Evolutionary conservation across 495 filamentous ascomycete genomes (phyloP), one percentile per base, ranked within the genome.

Genomic region (Rostrohypoxylon terebratum): DNA sequence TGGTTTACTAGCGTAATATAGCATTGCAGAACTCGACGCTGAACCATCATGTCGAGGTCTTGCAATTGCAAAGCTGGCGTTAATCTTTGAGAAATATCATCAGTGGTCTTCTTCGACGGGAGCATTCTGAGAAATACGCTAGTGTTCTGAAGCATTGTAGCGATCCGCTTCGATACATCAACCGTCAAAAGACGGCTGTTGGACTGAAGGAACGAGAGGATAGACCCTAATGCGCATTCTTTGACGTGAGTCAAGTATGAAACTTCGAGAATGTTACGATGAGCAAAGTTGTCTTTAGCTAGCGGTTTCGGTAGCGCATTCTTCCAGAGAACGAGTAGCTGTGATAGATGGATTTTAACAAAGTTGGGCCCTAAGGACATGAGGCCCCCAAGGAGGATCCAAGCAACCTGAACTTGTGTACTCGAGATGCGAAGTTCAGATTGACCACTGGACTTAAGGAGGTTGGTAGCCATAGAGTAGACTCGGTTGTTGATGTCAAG

Each of bases 301-400:
- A 98, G 77, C n/a, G 96, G 95, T 74, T 94, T 97, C 4, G 96
- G 96, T 36, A 99, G 82, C 2, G 96, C 94, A 81, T 97, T 98
- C 78, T 97, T 97, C 96, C 96, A 99, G 11, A 99, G 85, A n/a
- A 98, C 81, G 59, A 98, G 90, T 50, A 99, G 83, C 78, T 98
- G 96, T 2, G 95, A 95, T 18, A 99, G 86, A 82, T 98, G 96
- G 44, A 97, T 98, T 81, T 99, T 99, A 80, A 98, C 95, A 78
- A 99, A 99, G 77, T 97, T 98, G 4, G 96, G 96, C 0, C 96
- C 96, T 1, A 98, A 85, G 6, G 94, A 92, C 96, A 98, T 98
- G 23, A 99, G 81, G 0, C 96, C 96, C 36, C 96, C 96, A 63
- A 99, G 96, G 59, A 99, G 80, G 47, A 97, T 97, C 96, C 96